Evolutionary conservation across 2,329 filamentous ascomycete genomes (phyloP), one percentile per base, ranked within the genome.

Genomic region (Harringtonia aguacate): DNA sequence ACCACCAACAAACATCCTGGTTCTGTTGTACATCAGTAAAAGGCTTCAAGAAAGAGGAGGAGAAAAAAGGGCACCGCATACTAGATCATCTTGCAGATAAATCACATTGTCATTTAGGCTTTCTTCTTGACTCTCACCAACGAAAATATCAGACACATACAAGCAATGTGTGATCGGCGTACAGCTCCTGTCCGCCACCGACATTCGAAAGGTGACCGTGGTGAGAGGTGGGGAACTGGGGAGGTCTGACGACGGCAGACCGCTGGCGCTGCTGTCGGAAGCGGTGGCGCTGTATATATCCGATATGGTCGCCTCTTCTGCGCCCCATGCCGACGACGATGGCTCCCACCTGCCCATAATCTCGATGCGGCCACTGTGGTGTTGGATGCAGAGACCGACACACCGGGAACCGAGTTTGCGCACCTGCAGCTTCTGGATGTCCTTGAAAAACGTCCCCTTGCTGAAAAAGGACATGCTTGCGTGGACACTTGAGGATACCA

Each of bases 91-190:
- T 36, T 33, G 8, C 27, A 15, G 12, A 18, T 21, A 20, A 39
- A 45, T 18, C 17, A 35, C 28, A 12, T 38, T 21, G 17, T 45
- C 43, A 31, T 34, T 21, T 5, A 39, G 39, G 18, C 43, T n/a
- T n/a, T n/a, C 45, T 8, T 37, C 28, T 17, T 27, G 24, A 21
- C 40, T 17, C 15, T 10, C 20, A 15, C 45, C 45, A 21, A 46
- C 28, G 45, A 46, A 36, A 39, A 46, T 34, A 28, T 46, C 37
- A 31, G 45, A 29, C 21, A 46, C 37, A 24, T 46, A 41, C 13
- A n/a, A 14, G 37, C 27, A 30, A 20, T 17, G 27, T 14, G 3
- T 27, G 7, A 27, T 27, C 17, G 34, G 34, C 15, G 9, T 12
- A 36, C 34, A 20, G 5, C 8, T 8, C 8, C 13, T 36, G n/a